Conservation (phyloP, 768 basidiomycete genomes). For the Coprinellus aureogranulatus region DNA sequence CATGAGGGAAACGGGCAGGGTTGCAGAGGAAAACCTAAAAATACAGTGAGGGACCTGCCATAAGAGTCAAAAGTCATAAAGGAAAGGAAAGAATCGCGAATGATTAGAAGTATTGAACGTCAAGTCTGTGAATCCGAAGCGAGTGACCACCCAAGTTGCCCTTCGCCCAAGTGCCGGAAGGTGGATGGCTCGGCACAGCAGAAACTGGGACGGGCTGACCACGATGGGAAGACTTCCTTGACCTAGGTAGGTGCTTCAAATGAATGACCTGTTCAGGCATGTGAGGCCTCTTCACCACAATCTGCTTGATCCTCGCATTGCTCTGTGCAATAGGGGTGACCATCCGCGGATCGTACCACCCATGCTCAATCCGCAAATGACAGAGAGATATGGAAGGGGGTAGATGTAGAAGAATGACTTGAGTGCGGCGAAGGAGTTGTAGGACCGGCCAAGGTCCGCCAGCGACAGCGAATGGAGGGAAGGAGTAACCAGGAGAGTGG, state of each 20-base stretch:
- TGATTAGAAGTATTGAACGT: constrained; percentile 17
- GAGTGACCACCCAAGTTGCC: constrained; percentile 15
- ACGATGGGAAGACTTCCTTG: not conserved
- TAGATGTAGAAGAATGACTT: constrained; percentile 47
- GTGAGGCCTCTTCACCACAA: constrained; percentile 32
- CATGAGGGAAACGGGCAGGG: not conserved
- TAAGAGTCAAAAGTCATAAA: not conserved
- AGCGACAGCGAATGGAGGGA: constrained; percentile 47
- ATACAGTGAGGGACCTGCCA: no score
- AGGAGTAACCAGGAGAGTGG: constrained; percentile 50
- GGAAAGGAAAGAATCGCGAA: not conserved
- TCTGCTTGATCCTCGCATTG: constrained; percentile 31
- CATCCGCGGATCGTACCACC: constrained; percentile 47
- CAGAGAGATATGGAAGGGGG: constrained; percentile 36
- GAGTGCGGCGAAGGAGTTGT: constrained; percentile 42
- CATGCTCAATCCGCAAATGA: constrained; percentile 39
- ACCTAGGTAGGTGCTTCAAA: constrained; percentile 13
- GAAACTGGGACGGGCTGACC: not conserved
- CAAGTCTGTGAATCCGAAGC: constrained; percentile 17
- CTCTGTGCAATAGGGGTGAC: constrained; percentile 32
- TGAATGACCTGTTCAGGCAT: constrained; percentile 33
- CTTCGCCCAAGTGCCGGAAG: not conserved
- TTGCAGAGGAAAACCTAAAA: no score
- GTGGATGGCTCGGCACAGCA: not conserved
- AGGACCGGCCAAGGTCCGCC: constrained; percentile 39